Evolutionary conservation across 2,329 filamentous ascomycete genomes (phyloP).

Genomic region (Talaromyces funiculosus): DNA sequence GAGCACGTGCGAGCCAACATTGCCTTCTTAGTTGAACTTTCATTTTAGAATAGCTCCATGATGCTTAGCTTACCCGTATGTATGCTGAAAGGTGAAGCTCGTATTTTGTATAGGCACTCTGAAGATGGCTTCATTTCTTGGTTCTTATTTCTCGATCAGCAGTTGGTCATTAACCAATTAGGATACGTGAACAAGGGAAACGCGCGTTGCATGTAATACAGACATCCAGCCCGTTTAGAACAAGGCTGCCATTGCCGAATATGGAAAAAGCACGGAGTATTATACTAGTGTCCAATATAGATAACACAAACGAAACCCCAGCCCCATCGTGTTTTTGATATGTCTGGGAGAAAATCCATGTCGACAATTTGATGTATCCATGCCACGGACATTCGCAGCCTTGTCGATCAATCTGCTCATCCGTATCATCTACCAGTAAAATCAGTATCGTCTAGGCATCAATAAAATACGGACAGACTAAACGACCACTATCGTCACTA

Average conservation of each 20-base stretch:
- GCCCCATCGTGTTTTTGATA: background rate
- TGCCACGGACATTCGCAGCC: background rate
- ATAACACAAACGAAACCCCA: no score
- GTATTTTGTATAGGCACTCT: background rate
- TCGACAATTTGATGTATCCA: background rate
- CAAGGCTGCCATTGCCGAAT: background rate
- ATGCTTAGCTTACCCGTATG: no score
- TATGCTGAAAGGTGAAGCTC: background rate
- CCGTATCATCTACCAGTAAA: background rate
- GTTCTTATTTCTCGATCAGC: background rate
- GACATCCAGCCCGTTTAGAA: background rate
- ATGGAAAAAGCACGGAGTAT: background rate
- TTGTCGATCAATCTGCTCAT: background rate
- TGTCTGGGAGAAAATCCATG: background rate
- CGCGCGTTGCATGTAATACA: background rate
- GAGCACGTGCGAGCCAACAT: constrained; percentile 3
- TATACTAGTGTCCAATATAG: background rate
- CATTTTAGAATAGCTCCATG: no score
- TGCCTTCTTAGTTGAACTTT: background rate
- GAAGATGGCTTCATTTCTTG: background rate
- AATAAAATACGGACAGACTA: background rate
- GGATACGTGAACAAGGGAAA: background rate
- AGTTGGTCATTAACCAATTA: background rate
- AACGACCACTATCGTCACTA: background rate
- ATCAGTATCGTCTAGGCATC: background rate